phyloP scores from a whole-genome alignment of 2,329 filamentous ascomycete species.

The Neodidymelliopsis sp. region DNA sequence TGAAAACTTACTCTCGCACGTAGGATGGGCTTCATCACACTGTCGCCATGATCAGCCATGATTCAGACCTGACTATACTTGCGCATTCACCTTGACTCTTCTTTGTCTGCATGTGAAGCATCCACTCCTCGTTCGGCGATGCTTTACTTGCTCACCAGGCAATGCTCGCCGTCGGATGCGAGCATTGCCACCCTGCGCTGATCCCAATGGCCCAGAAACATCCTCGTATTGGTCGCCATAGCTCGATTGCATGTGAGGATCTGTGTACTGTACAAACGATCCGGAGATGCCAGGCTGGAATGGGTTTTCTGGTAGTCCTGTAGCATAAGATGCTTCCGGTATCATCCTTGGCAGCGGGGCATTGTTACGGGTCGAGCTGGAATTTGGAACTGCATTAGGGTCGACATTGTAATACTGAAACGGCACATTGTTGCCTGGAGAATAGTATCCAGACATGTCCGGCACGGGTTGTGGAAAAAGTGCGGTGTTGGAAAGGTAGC shows the following conservation, averaged over 20 bases:
- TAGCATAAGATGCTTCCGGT: constrained; percentile 38
- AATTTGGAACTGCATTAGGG: constrained; percentile 34
- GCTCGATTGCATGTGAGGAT: constrained; percentile 40
- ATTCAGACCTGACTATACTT: constrained; percentile 1
- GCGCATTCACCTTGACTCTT: constrained; percentile 72
- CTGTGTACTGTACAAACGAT: constrained; percentile 42
- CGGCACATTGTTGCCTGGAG: constrained; percentile 41
- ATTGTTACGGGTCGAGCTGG: constrained; percentile 32
- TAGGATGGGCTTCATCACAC: constrained; percentile 89
- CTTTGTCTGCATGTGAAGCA: constrained; percentile 91
- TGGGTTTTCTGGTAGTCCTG: constrained; percentile 41
- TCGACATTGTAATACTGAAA: constrained; percentile 48
- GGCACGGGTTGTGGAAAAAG: constrained; percentile 19
- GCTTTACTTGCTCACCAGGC: constrained; percentile 78
- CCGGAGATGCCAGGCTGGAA: constrained; percentile 41
- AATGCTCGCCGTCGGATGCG: constrained; percentile 41
- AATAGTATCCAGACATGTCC: constrained; percentile 51
- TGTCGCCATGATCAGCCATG: constrained; percentile 50
- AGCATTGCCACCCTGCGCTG: constrained; percentile 37
- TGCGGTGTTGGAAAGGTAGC: constrained; percentile 29
- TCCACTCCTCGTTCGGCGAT: constrained; percentile 89
- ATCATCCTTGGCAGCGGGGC: constrained; percentile 34
- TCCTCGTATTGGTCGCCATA: constrained; percentile 50
- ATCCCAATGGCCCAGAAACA: constrained; percentile 32
- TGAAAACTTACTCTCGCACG: constrained; percentile 74